Conservation (phyloP, 306 rosid genomes). For the Neltuma alba region DNA sequence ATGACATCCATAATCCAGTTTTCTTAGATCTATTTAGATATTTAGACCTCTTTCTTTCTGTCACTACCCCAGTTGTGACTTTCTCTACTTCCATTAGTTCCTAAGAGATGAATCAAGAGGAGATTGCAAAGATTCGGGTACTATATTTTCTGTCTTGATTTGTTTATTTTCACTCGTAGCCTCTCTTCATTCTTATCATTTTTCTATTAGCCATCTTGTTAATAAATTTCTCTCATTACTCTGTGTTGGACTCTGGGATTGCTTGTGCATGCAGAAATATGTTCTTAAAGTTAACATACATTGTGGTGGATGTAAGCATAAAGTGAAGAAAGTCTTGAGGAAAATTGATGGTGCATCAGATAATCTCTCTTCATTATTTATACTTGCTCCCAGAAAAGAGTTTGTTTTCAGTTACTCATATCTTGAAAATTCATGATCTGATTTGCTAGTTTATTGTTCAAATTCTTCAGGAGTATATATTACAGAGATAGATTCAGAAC, state of each 20-base stretch:
- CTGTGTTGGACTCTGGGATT: conserved; percentile 44
- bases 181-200: neutral
- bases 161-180: neutral
- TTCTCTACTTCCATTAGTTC: conserved; percentile 42
- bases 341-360: conserved; percentile 77
- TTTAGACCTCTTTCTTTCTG: neutral
- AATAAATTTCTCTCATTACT: conserved; percentile 35
- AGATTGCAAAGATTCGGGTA: conserved; percentile 97
- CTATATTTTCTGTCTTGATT: neutral
- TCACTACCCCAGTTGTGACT: conserved; percentile 16
- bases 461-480: conserved; percentile 72
- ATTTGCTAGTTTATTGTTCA: neutral
- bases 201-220: neutral
- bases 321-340: conserved; percentile 94
- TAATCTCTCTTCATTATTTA: neutral
- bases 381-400: neutral
- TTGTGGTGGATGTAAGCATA: conserved; percentile 94
- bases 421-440: neutral
- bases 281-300: conserved; percentile 95
- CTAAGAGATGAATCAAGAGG: conserved; percentile 89
- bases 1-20: conserved; percentile 35
- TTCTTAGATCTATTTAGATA: conserved; percentile 55
- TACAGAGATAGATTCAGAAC: conserved; percentile 85
- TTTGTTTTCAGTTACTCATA: neutral
- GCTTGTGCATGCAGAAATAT: conserved; percentile 79